Evolutionary conservation across 768 basidiomycete species (phyloP).

Genomic region (Naganishia friedmannii): DNA sequence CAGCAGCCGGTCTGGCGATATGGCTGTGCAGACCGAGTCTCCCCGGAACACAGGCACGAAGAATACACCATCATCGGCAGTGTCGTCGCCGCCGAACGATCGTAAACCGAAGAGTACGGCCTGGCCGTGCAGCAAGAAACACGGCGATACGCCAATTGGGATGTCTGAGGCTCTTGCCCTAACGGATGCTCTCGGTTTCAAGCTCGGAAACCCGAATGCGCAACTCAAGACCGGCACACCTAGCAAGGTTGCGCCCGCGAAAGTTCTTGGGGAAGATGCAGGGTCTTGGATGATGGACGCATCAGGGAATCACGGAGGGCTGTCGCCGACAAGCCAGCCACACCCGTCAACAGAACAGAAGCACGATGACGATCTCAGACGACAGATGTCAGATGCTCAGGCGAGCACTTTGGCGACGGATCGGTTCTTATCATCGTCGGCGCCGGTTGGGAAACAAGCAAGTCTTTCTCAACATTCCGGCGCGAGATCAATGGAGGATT

Average conservation of each 20-base stretch:
- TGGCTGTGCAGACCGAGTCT: neutral
- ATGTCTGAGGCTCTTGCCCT: neutral
- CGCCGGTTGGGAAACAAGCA: slow-evolving; percentile 1
- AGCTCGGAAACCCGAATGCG: neutral
- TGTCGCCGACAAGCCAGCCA: slow-evolving; percentile 2
- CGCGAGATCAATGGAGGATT: slow-evolving; percentile 14
- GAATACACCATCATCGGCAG: neutral
- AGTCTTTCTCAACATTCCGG: neutral
- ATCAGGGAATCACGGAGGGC: no score
- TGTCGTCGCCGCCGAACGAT: neutral
- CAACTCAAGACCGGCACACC: neutral
- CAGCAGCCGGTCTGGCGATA: neutral
- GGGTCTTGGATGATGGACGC: neutral
- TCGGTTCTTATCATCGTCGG: neutral
- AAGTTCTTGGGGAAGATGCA: neutral
- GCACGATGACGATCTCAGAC: neutral
- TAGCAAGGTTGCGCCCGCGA: neutral
- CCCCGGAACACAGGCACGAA: neutral
- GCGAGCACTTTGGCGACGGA: neutral
- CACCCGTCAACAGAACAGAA: neutral
- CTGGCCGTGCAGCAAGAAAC: slow-evolving; percentile 14
- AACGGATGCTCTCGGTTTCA: slow-evolving; percentile 9
- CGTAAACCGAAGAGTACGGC: neutral
- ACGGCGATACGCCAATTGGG: slow-evolving; percentile 8
- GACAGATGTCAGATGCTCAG: neutral